Base-by-base conservation (phyloP, 1,284 basidiomycete species). In the Xanthoconium separans region DNA sequence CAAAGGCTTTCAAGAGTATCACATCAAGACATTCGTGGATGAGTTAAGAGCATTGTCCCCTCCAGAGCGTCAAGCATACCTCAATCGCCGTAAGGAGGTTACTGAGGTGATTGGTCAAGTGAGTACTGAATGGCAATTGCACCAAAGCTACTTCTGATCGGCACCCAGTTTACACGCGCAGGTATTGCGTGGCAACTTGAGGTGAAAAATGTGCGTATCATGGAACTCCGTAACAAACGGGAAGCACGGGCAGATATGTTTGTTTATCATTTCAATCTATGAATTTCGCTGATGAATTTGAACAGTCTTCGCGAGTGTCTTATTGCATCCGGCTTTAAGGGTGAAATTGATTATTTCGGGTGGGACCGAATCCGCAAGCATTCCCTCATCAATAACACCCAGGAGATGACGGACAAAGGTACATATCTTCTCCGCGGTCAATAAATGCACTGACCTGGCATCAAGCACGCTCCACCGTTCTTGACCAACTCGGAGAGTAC, bases 361-460 rank as follows among this genome's bases (percentile, higher is more conserved):
- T 70, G 65, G 65, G 65, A 69, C 16, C 66, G 68, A 20, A 60
- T 66, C 16, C 58, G 63, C 55, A 65, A 54, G 30, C 68, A 69
- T 46, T 52, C 66, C 6, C 51, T 70, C 36, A 66, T 70, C 31
- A 64, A 53, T 36, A 64, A 30, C 37, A 60, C 61, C 3, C 68
- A 58, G 22, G 20, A 46, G 37, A 44, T 68, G 20, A 58, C 66
- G 16, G 58, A 60, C 13, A 44, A 57, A 56, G 50, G 65, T 66
- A 47, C 36, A 22, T 40, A 30, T 39, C 12, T 15, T 36, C 10
- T 30, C 20, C 42, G 24, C 40, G n/a, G 30, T 24, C 16, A 40
- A 37, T 39, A 24, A 20, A 2, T 33, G 4, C 11, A 18, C 34
- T 64, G 27, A 71, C 44, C 22, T 50, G 7, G 34, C 42, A 44